Base-by-base conservation (phyloP, 1,139 yeast species). In the Candida freyschussii region DNA sequence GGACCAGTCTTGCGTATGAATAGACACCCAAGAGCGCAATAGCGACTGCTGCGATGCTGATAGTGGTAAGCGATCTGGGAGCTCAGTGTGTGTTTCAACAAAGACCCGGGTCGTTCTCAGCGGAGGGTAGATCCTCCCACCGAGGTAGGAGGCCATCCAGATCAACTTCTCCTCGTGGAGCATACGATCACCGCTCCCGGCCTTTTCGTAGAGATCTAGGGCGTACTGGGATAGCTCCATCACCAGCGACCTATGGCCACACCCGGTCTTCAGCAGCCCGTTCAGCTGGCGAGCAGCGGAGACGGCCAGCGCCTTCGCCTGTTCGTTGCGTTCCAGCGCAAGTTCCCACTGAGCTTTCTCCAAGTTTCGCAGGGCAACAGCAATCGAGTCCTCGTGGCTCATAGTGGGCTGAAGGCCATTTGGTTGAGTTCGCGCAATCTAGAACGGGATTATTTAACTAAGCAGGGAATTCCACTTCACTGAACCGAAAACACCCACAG, bases 101-200 rank as follows among this genome's bases (percentile, higher is more conserved):
- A 54, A 48, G 4, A 37, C 30, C 4, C 41, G 32, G 3, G 43
- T 32, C 8, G 34, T 18, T 5, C 53, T 30, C n/a, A 27, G 12
- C 0, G 80, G 79, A 11, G 65, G 68, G 41, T 53, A 65, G 8
- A 56, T 43, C 3, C 44, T 39, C 2, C 49, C 53, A 8, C 51
- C 39, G 1, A 65, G 34, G 19, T 54, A 56, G 1, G 78, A 71
- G 19, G 69, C 58, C 3, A 69, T 40, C 81, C 80, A 75, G 4
- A 48, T 26, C 3, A 71, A 35, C 34, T 60, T 62, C 7, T 57
- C 56, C 13, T 53, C 47, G 15, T 50, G 24, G 4, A 13, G 12
- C 11, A 34, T 10, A 3, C 19, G 19, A 8, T 26, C 32, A 6
- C 26, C 21, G 10, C 23, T 14, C 21, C 32, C 29, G 6, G 30